A percentile compares a stretch with the other conserved stretches of the same genome.
phyloP scores from a whole-genome alignment of 768 basidiomycete species.

The Podaxis rugospora region DNA sequence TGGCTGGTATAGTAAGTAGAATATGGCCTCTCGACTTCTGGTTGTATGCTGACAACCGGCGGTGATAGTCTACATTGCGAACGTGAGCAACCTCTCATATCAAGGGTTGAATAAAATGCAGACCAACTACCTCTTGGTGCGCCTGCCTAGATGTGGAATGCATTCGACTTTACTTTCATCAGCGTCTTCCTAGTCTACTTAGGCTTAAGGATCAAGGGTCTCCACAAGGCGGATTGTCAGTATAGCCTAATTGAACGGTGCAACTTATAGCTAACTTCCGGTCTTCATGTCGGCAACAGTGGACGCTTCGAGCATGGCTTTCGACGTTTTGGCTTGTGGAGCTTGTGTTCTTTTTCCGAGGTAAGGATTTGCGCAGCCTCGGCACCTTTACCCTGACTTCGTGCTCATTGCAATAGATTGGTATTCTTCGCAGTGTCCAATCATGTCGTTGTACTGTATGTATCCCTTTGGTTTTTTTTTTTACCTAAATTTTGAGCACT shows the following conservation, averaged over 20 bases:
- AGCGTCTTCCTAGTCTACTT: constrained; percentile 67
- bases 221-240: constrained; percentile 50
- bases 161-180: constrained; percentile 76
- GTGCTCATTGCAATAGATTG: constrained; percentile 35
- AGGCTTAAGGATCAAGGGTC: constrained; percentile 58
- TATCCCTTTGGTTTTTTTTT: neutral
- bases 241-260: constrained; percentile 10
- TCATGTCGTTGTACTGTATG: constrained; percentile 75
- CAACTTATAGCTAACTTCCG: neutral
- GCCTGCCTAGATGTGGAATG: constrained; percentile 76
- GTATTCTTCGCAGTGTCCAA: constrained; percentile 80
- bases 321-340: constrained; percentile 81
- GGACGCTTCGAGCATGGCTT: constrained; percentile 57
- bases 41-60: neutral
- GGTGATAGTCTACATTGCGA: constrained; percentile 73
- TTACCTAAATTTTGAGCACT: neutral
- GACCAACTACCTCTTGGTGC: neutral
- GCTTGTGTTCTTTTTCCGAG: constrained; percentile 85
- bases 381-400: neutral
- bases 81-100: constrained; percentile 36
- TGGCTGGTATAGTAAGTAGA: constrained; percentile 74
- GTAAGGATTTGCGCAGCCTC: constrained; percentile 26
- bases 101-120: neutral
- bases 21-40: neutral
- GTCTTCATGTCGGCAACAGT: constrained; percentile 22